Base-by-base conservation (phyloP, 2,329 filamentous ascomycete species). In the Elsinoe arachidis region DNA sequence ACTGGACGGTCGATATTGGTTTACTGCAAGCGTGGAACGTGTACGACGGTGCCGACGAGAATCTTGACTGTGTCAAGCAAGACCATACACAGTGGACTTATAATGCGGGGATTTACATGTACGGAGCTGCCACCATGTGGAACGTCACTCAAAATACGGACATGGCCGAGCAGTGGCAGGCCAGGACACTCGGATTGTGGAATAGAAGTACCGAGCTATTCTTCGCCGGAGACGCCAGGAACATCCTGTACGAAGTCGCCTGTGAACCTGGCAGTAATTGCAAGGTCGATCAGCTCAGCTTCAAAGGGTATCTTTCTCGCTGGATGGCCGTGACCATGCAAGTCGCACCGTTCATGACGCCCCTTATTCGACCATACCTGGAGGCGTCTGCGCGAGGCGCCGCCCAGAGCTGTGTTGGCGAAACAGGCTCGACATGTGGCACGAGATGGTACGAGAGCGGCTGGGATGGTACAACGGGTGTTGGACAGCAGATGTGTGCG, bases 201-300 rank as follows among this genome's bases (percentile, higher is more conserved):
- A 55, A 43, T 44, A 11, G 23, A 3, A 19, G 59, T 41, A 58
- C 26, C n/a, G 68, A 69, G 9, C 83, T 84, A 66, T 83, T 84
- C 71, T 74, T 75, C 11, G 62, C 70, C 23, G 68, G 68, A 33
- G 69, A 66, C 41, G 70, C 80, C 12, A 77, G 77, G 41, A 72
- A 78, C 64, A 75, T 86, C 62, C 82, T 87, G 63, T 82, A 74
- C 57, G 88, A 92, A 69, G 71, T 81, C 2, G 75, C 82, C 11
- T 92, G 88, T 72, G 86, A 90, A 63, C 72, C 76, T 2, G 71
- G 66, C 2, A 67, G 69, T 19, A 78, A 73, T 17, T 92, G 88
- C 74, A 84, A 84, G 58, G 76, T 80, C 49, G 88, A 92, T 64
- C 87, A 90, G 76, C 71, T 81, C 59, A 81, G 82, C 1, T 90